A percentile compares a stretch with the other conserved stretches of the same genome.
Evolutionary conservation across 2,329 filamentous ascomycete species (phyloP).

Genomic region (Fusarium dimerum): DNA sequence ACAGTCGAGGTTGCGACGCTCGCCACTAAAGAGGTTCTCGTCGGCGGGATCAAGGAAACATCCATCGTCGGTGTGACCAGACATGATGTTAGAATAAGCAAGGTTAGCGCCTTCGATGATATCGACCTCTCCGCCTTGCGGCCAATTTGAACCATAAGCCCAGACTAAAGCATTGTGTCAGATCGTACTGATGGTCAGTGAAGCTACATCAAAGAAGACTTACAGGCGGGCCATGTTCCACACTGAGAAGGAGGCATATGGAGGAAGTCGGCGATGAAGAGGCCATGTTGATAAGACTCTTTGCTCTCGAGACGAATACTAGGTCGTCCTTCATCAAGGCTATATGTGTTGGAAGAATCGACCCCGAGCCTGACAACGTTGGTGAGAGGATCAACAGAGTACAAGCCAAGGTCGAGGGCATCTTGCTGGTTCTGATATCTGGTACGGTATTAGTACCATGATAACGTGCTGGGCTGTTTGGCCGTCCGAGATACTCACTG

Average conservation of each 20-base stretch:
- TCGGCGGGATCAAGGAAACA: conserved; percentile 30
- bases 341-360: conserved; percentile 42
- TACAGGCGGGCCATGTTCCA: conserved; percentile 73
- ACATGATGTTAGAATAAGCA: conserved; percentile 60
- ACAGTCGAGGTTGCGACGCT: conserved; percentile 36
- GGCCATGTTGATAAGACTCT: conserved; percentile 61
- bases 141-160: conserved; percentile 61
- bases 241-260: conserved; percentile 74
- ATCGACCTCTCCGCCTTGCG: conserved; percentile 64
- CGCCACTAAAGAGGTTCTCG: conserved; percentile 27
- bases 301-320: conserved; percentile 70
- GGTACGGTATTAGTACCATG: conserved; percentile 7
- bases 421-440: conserved; percentile 47
- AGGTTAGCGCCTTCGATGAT: conserved; percentile 71
- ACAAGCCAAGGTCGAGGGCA: conserved; percentile 42
- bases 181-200: neutral
- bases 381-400: conserved; percentile 42
- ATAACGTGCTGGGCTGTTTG: conserved; percentile 7
- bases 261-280: conserved; percentile 70
- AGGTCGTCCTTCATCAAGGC: conserved; percentile 44
- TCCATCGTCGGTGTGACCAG: conserved; percentile 56
- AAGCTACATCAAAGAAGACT: conserved; percentile 17
- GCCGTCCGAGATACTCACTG: conserved; percentile 48
- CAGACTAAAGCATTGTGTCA: conserved; percentile 41
- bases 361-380: conserved; percentile 48